A percentile compares a stretch with the other conserved stretches of the same genome.
Evolutionary conservation across 2,329 filamentous ascomycete genomes (phyloP).

Genomic region (Escovopsis sp.): DNA sequence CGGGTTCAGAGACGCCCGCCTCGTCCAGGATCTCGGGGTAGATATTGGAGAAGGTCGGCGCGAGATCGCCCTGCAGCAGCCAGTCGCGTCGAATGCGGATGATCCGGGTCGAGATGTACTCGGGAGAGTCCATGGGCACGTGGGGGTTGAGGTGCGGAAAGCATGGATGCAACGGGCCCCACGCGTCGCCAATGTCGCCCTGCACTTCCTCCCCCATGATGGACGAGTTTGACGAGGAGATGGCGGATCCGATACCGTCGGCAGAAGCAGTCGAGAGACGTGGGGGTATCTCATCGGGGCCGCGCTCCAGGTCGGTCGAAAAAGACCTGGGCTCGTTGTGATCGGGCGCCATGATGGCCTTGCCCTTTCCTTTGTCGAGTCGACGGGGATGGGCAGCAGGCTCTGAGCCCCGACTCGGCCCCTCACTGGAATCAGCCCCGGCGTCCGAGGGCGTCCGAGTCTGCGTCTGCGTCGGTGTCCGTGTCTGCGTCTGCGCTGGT

Average conservation of each 20-base stretch:
- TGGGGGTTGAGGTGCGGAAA: constrained; percentile 90
- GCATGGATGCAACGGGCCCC: constrained; percentile 89
- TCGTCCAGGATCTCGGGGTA: constrained; percentile 94
- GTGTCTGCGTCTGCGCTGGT: constrained; percentile 13
- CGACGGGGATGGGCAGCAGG: not conserved
- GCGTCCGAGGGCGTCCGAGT: constrained; percentile 11
- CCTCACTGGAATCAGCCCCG: constrained; percentile 1
- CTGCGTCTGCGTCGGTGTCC: no score
- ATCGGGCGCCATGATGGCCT: constrained; percentile 29
- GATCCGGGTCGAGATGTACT: constrained; percentile 68
- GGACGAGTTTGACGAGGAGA: constrained; percentile 43
- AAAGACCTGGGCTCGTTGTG: constrained; percentile 22
- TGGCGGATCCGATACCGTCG: constrained; percentile 37
- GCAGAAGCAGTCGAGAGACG: constrained; percentile 34
- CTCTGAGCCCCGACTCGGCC: not conserved
- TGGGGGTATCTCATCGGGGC: constrained; percentile 29
- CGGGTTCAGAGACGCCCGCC: constrained; percentile 63
- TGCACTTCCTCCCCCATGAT: constrained; percentile 52
- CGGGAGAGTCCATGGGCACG: constrained; percentile 60
- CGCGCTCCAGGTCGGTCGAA: constrained; percentile 41
- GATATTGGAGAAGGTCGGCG: constrained; percentile 84
- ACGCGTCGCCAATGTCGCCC: constrained; percentile 58
- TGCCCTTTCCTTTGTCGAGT: constrained; percentile 36
- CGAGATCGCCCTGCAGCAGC: constrained; percentile 77
- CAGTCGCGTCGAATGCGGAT: constrained; percentile 88